phyloP scores from a whole-genome alignment of 345 rosid genomes.

The Ceriops tagal region DNA sequence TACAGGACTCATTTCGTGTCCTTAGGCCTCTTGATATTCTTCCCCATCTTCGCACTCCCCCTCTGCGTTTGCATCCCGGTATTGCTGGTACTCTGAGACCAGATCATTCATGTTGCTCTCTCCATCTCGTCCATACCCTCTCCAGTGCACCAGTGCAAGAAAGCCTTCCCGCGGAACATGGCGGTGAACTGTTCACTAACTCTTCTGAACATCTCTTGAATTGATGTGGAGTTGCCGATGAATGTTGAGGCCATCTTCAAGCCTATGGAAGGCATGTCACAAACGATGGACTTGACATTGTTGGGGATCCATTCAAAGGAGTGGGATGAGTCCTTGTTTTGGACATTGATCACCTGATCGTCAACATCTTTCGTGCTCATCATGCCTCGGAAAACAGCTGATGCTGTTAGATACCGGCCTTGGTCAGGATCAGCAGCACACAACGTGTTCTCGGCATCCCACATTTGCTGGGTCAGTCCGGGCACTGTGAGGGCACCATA shows the following conservation, averaged over 20 bases:
- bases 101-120: conserved; percentile 82
- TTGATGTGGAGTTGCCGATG: conserved; percentile 71
- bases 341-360: conserved; percentile 79
- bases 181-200: conserved; percentile 80
- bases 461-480: conserved; percentile 81
- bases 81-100: conserved; percentile 77
- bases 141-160: conserved; percentile 84
- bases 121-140: conserved; percentile 91
- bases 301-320: conserved; percentile 80
- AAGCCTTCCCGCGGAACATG: conserved; percentile 87
- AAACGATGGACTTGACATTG: conserved; percentile 77
- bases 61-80: conserved; percentile 78
- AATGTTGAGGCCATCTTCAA: conserved; percentile 76
- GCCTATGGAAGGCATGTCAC: conserved; percentile 77
- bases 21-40: conserved; percentile 37
- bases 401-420: conserved; percentile 69
- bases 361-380: conserved; percentile 87
- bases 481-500: conserved; percentile 69
- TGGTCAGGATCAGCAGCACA: conserved; percentile 75
- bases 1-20: background rate
- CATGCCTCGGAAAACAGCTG: conserved; percentile 78
- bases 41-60: conserved; percentile 61
- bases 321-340: conserved; percentile 79
- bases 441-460: conserved; percentile 87
- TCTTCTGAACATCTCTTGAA: conserved; percentile 81